Conservation (phyloP, 129 eudicot species). For the Flaveria bidentis region DNA sequence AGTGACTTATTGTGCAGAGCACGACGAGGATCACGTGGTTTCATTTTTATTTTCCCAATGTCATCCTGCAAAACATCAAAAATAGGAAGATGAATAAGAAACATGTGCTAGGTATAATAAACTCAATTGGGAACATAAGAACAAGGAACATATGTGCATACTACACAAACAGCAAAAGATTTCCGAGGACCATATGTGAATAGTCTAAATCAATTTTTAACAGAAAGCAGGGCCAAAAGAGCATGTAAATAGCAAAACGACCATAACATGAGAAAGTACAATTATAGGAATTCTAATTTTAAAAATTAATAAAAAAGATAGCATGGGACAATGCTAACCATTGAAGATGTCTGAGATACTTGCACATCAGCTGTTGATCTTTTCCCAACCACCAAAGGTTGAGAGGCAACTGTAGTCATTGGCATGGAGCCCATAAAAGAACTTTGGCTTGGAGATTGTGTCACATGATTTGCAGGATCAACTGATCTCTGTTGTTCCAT, state of each 20-base stretch:
- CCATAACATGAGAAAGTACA: not conserved
- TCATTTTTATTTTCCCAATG: constrained; percentile 72
- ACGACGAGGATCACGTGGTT: constrained; percentile 98
- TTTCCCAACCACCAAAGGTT: constrained; percentile 41
- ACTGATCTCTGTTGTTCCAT: constrained; percentile 61
- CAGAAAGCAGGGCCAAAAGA: no score
- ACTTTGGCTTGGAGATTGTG: constrained; percentile 42
- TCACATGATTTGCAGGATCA: constrained; percentile 40
- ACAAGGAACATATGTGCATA: constrained; percentile 1
- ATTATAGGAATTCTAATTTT: not conserved
- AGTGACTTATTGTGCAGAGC: constrained; percentile 53
- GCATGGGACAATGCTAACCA: constrained; percentile 41
- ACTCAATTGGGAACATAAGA: not conserved
- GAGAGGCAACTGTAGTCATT: constrained; percentile 34
- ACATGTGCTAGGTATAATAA: not conserved
- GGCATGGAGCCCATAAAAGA: constrained; percentile 51
- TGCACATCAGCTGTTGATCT: constrained; percentile 48
- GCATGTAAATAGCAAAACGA: not conserved
- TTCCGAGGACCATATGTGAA: constrained; percentile 2
- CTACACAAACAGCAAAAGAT: not conserved
- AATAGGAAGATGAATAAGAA: constrained; percentile 11
- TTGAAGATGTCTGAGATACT: constrained; percentile 50
- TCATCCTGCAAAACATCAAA: constrained; percentile 62
- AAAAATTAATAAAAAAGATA: not conserved
- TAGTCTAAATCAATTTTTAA: not conserved